Conservation (phyloP, 768 basidiomycete genomes). For the Phlebiopsis flavidoalba region DNA sequence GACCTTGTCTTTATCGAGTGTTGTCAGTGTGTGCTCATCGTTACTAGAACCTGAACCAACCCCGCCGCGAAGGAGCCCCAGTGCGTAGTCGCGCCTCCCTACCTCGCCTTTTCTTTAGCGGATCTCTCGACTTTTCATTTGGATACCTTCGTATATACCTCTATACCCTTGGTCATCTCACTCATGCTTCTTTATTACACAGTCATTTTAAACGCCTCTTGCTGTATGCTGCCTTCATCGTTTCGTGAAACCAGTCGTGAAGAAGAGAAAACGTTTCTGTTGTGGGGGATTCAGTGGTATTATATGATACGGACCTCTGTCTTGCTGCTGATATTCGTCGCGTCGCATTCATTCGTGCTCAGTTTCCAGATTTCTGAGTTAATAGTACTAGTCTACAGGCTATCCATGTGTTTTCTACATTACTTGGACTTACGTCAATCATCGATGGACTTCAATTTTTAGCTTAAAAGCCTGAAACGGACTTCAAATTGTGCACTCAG, state of each 20-base stretch:
- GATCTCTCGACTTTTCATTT: background rate
- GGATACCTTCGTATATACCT: conserved; percentile 9
- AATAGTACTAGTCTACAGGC: background rate
- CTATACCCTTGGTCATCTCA: conserved; percentile 8
- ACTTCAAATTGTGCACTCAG: background rate
- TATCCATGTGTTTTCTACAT: background rate
- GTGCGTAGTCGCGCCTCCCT: background rate
- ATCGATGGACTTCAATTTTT: background rate
- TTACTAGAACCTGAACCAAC: background rate
- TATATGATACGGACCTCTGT: background rate
- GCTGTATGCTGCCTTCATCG: background rate
- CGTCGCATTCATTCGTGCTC: background rate
- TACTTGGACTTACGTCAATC: background rate
- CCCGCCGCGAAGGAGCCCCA: background rate
- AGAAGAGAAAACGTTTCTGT: background rate
- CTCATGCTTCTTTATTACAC: background rate
- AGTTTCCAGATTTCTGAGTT: background rate
- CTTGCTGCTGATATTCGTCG: background rate
- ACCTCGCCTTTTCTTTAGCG: background rate
- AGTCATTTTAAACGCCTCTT: background rate
- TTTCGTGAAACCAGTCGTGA: background rate
- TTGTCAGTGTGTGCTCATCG: background rate
- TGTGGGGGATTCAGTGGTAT: background rate
- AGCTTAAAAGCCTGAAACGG: background rate
- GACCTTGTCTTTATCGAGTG: background rate